Base-by-base conservation (phyloP, 2,329 filamentous ascomycete species). In the Talaromyces amestolkiae region DNA sequence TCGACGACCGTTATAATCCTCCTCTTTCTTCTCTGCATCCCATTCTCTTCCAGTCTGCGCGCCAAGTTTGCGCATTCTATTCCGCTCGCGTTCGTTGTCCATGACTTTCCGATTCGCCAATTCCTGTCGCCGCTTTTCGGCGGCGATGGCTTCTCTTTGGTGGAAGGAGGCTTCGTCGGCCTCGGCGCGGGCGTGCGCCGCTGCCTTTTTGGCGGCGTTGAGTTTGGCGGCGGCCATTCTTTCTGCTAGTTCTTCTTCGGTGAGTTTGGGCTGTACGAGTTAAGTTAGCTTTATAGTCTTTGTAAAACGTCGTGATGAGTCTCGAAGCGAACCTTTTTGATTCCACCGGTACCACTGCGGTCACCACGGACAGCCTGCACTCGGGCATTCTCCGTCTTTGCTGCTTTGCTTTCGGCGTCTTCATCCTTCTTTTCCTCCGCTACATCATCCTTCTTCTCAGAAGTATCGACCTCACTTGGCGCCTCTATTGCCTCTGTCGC, bases 141-240 rank as follows among this genome's bases (percentile, higher is more conserved):
- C 82, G 0, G 86, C 84, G 10, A 86, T 77, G 39, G 85, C 84
- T 72, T 90, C 88, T n/a, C 87, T 82, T 65, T 87, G 83, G 49
- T 87, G 82, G 72, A 89, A 90, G 0, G 83, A 85, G 3, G 86
- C 87, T 63, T 85, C 83, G 69, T 91, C 88, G n/a, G 86, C 87
- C 77, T 90, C 86, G n/a, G 87, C 87, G 31, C 87, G 83, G 1
- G 84, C 85, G 72, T 90, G 87, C 0, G 86, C 86, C 9, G 85
- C 86, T 9, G 83, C 81, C 15, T 86, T 81, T 59, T 84, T 82
- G 6, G 84, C 84, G 62, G 88, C 89, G 65, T 87, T 85, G 69
- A 88, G 81, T 68, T 83, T 83, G 70, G 89, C 89, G 41, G 82
- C 81, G 8, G 84, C 86, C 66, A 91, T 84, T 67, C 86, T 86